A percentile compares a stretch with the other conserved stretches of the same genome.
Evolutionary conservation across 176 grass and related monocot genomes (phyloP).

Genomic region (Urochloa ruziziensis): DNA sequence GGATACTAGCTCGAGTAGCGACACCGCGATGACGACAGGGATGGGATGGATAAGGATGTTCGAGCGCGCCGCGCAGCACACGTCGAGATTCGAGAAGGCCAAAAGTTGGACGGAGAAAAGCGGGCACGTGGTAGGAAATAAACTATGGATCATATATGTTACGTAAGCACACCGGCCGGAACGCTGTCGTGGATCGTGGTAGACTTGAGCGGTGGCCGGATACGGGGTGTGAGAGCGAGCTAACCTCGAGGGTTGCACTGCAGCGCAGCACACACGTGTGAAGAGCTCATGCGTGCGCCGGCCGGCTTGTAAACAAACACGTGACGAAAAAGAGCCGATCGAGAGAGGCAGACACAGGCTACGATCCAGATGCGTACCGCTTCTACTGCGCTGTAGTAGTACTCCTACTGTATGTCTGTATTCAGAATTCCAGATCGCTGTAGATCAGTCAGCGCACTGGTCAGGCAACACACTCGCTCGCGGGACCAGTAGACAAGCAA

Average conservation of each 20-base stretch:
- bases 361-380: neutral
- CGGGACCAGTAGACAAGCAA: neutral
- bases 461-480: no score
- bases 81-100: neutral
- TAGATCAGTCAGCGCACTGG: neutral
- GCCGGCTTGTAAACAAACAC: neutral
- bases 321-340: neutral
- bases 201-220: neutral
- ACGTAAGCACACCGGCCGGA: no score
- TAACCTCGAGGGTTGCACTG: neutral
- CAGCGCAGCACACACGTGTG: neutral
- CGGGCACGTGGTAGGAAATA: neutral
- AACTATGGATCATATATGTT: neutral
- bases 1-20: no score
- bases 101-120: neutral
- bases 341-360: neutral
- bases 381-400: no score
- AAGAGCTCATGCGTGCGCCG: neutral
- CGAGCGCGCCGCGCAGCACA: neutral
- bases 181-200: neutral
- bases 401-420: no score
- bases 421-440: neutral
- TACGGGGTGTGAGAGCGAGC: neutral
- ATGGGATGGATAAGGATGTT: neutral
- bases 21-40: neutral